A percentile compares a stretch with the other conserved stretches of the same genome.
Evolutionary conservation across 768 basidiomycete species (phyloP).

Genomic region (Macrolepiota fuliginosa): DNA sequence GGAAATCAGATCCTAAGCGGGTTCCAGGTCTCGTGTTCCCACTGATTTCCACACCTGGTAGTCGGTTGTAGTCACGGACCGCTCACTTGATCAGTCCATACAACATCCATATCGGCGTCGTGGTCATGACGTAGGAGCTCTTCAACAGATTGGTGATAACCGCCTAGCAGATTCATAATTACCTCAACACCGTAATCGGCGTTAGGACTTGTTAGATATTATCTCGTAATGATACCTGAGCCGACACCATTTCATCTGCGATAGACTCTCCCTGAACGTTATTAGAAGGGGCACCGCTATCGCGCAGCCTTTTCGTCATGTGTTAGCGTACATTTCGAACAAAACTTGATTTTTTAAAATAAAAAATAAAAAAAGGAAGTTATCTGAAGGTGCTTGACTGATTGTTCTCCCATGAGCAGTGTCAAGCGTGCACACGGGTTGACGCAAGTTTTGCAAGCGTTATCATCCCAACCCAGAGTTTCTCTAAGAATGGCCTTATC

Average conservation of each 20-base stretch:
- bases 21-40: slow-evolving; percentile 8
- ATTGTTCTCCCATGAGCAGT: not conserved
- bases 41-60: not conserved
- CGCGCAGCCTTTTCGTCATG: too few relatives aligned
- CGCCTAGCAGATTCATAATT: slow-evolving; percentile 39
- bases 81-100: not conserved
- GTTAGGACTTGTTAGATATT: not conserved
- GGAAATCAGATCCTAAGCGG: not conserved
- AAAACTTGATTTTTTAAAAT: too few relatives aligned
- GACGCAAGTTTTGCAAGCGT: not conserved
- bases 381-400: not conserved
- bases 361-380: too few relatives aligned
- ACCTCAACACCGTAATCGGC: slow-evolving; percentile 39
- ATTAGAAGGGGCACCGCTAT: too few relatives aligned
- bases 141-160: not conserved
- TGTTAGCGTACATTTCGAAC: too few relatives aligned
- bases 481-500: not conserved
- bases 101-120: not conserved
- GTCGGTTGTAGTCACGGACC: not conserved
- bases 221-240: too few relatives aligned
- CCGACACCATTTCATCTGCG: too few relatives aligned
- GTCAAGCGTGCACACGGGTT: not conserved
- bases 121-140: slow-evolving; percentile 7
- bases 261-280: too few relatives aligned
- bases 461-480: not conserved